Evolutionary conservation across 2,329 filamentous ascomycete species (phyloP).

Genomic region (Beauveria bassiana): DNA sequence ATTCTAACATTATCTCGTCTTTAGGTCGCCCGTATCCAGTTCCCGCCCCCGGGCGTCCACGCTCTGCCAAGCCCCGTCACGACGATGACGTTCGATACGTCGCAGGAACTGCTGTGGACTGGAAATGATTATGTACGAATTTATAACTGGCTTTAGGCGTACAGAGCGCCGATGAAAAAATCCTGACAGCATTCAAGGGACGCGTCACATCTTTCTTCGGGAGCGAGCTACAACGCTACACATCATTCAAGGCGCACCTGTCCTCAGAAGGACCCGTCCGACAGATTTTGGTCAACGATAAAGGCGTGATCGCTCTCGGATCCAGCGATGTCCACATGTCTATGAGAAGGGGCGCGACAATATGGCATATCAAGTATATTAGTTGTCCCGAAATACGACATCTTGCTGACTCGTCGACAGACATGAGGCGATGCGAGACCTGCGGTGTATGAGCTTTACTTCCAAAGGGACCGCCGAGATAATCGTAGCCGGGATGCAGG

Average conservation of each 20-base stretch:
- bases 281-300: slow-evolving; percentile 86
- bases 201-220: slow-evolving; percentile 84
- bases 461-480: slow-evolving; percentile 78
- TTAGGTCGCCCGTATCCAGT: slow-evolving; percentile 71
- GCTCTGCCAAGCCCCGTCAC: slow-evolving; percentile 64
- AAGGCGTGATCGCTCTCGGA: slow-evolving; percentile 80
- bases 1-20: slow-evolving; percentile 10
- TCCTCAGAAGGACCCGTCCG: slow-evolving; percentile 69
- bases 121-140: slow-evolving; percentile 77
- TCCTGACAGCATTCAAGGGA: slow-evolving; percentile 49
- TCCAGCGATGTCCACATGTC: slow-evolving; percentile 81
- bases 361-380: slow-evolving; percentile 78
- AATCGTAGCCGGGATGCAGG: slow-evolving; percentile 79
- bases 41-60: slow-evolving; percentile 69
- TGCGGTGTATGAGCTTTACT: slow-evolving; percentile 93
- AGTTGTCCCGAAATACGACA: neutral
- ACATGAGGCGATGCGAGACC: slow-evolving; percentile 70
- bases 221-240: slow-evolving; percentile 78
- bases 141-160: neutral
- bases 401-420: slow-evolving; percentile 30
- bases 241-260: slow-evolving; percentile 76
- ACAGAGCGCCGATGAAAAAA: neutral
- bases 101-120: slow-evolving; percentile 85
- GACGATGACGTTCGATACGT: slow-evolving; percentile 80
- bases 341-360: slow-evolving; percentile 68